A percentile compares a stretch with the other conserved stretches of the same genome.
Conservation (phyloP, 495 filamentous ascomycete species). For the Amphirosellinia nigrospora region DNA sequence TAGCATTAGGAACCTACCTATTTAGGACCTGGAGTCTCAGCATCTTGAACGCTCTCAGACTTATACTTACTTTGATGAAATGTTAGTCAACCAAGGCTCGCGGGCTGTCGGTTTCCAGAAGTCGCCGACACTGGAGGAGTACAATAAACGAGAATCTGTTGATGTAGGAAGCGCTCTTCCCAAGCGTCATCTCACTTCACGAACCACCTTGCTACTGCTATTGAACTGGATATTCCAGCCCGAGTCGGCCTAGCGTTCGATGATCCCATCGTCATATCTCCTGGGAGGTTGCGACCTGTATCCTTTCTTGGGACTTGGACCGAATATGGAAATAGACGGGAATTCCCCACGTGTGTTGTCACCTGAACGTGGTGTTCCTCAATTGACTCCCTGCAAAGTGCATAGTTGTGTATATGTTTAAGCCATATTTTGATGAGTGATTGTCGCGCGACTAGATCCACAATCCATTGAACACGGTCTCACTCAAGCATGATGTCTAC, state of each 20-base stretch:
- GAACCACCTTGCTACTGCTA: background rate
- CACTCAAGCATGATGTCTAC: background rate
- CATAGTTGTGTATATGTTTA: background rate
- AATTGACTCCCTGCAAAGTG: background rate
- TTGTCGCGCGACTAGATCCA: slow-evolving; percentile 12
- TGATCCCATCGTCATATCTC: slow-evolving; percentile 23
- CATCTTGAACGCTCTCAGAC: background rate
- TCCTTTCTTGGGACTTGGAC: background rate
- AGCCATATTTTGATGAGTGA: background rate
- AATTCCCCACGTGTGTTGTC: slow-evolving; percentile 5
- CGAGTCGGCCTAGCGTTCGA: slow-evolving; percentile 12
- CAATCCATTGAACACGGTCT: slow-evolving; percentile 6
- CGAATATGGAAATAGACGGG: background rate
- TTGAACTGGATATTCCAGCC: background rate
- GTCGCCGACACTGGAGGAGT: background rate
- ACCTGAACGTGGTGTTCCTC: background rate
- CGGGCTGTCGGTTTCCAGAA: background rate
- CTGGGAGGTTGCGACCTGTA: background rate
- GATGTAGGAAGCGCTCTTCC: background rate
- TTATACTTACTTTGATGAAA: background rate
- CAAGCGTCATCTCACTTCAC: slow-evolving; percentile 15
- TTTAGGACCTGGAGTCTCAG: background rate
- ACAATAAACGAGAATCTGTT: background rate
- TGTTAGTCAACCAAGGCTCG: background rate
- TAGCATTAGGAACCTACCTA: slow-evolving; percentile 2